Evolutionary conservation across 352 stramenopile species (phyloP), one percentile per base, ranked within the genome.

Genomic region (Globisporangium nagaii): DNA sequence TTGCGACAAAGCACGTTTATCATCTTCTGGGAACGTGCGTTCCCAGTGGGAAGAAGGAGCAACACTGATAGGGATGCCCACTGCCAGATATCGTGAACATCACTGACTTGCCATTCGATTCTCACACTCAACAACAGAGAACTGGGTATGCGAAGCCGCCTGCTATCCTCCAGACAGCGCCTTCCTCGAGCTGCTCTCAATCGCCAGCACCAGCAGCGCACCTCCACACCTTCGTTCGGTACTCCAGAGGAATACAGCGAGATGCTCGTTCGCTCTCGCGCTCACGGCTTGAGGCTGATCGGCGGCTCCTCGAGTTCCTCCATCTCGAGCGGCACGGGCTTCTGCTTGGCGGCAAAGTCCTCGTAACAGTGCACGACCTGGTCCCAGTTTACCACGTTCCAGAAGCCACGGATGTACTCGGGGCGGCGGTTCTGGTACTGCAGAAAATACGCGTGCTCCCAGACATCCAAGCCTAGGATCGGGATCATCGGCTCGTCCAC

Each of bases 381-480:
- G 42, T 84, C 69, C 75, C 75, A 90, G 62, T 90, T 88, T 39
- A 87, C 86, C 57, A 97, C 81, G 70, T 96, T 97, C 90, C 90
- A 98, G 71, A 88, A 97, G 62, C 81, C 93, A 31, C 62, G 76
- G 41, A 97, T 90, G 78, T 97, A 96, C 61, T 93, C 81, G 15
- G 86, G 76, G 41, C 86, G 71, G 45, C 81, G 73, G 72, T 96
- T 96, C 58, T 96, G 84, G 73, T 96, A 96, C 68, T 96, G 89
- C 50, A 96, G 67, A 66, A 88, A 98, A 73, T 98, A 98, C 10
- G 90, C 88, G 72, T 98, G 91, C 70, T 98, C 94, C 96, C 96
- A 98, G 39, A 98, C 90, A 70, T 98, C 93, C 22, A 96, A 63
- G 19, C 88, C 92, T 22, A 98, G 75, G 60, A 98, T 98, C 41